A percentile compares a stretch with the other conserved stretches of the same genome.
Conservation (phyloP, 441 rosid species). For the Isatis lusitanica region DNA sequence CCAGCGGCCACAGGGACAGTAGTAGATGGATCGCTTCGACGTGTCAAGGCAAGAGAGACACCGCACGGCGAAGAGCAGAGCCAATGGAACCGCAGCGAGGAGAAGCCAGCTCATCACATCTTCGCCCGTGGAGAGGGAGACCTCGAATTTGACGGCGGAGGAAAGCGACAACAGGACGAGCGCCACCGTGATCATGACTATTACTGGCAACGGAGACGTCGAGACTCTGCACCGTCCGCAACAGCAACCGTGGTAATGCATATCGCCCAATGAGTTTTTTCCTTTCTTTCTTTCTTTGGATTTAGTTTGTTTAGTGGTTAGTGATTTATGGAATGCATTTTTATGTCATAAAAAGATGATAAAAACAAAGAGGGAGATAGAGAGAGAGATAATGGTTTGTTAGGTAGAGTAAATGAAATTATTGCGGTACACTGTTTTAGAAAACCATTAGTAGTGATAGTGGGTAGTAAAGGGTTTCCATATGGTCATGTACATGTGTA, state of each 20-base stretch:
- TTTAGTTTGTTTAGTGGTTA: not conserved
- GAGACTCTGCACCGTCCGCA: slow-evolving; percentile 40
- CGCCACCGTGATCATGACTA: slow-evolving; percentile 43
- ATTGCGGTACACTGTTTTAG: slow-evolving; percentile 6
- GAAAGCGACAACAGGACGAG: slow-evolving; percentile 41
- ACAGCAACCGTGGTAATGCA: slow-evolving; percentile 45
- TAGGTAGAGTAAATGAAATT: slow-evolving; percentile 30
- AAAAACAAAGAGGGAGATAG: not conserved
- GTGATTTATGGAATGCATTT: slow-evolving; percentile 10
- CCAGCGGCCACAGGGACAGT: slow-evolving; percentile 46
- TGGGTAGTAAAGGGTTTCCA: not conserved
- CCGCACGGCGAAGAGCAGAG: slow-evolving; percentile 35
- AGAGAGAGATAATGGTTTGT: slow-evolving; percentile 25
- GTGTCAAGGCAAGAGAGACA: slow-evolving; percentile 39
- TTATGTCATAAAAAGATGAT: slow-evolving; percentile 12
- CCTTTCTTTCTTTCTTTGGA: not conserved
- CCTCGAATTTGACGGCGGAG: slow-evolving; percentile 41
- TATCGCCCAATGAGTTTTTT: not conserved
- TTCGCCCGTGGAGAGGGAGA: slow-evolving; percentile 23
- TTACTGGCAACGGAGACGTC: slow-evolving; percentile 44
- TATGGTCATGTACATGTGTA: slow-evolving; percentile 15
- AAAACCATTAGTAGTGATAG: slow-evolving; percentile 9
- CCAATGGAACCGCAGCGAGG: slow-evolving; percentile 33
- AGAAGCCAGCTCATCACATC: slow-evolving; percentile 39
- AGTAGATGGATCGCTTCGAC: slow-evolving; percentile 16